Evolutionary conservation across 2,329 filamentous ascomycete genomes (phyloP).

Genomic region (Chaetomium olivaceum): DNA sequence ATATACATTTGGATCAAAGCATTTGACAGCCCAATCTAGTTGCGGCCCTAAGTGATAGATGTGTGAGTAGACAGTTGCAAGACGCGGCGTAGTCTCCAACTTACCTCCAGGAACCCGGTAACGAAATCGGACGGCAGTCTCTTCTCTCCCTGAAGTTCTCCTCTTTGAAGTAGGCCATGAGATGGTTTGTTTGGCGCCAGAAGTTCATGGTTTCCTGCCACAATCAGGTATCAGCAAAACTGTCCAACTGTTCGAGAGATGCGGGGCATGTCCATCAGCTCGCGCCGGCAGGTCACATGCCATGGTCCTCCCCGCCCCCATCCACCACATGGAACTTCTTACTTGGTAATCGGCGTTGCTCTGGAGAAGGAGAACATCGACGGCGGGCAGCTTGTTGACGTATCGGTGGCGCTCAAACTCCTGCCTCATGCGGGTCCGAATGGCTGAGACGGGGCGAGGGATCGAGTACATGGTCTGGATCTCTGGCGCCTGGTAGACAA

Average conservation of each 20-base stretch:
- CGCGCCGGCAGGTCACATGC: background rate
- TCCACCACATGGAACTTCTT: slow-evolving; percentile 31
- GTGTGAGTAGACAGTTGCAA: slow-evolving; percentile 7
- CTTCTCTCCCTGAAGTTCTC: slow-evolving; percentile 75
- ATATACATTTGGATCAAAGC: slow-evolving; percentile 22
- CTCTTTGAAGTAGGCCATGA: slow-evolving; percentile 94
- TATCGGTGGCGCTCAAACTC: slow-evolving; percentile 96
- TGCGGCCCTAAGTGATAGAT: slow-evolving; percentile 43
- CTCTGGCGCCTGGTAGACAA: slow-evolving; percentile 72
- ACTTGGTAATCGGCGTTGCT: slow-evolving; percentile 96
- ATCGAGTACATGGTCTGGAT: slow-evolving; percentile 97
- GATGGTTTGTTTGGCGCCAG: slow-evolving; percentile 95
- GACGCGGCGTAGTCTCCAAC: slow-evolving; percentile 34
- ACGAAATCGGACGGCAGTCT: slow-evolving; percentile 89
- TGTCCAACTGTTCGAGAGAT: background rate
- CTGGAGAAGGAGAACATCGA: slow-evolving; percentile 88
- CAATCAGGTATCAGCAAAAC: slow-evolving; percentile 7
- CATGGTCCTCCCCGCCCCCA: background rate
- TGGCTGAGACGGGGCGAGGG: slow-evolving; percentile 79
- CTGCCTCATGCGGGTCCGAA: slow-evolving; percentile 92
- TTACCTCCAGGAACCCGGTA: slow-evolving; percentile 89
- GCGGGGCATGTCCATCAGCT: background rate
- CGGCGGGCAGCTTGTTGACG: slow-evolving; percentile 81
- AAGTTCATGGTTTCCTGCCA: slow-evolving; percentile 94
- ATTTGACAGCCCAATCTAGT: slow-evolving; percentile 45